Conservation (phyloP, 2,329 filamentous ascomycete genomes). For the Verticillium isaacii region DNA sequence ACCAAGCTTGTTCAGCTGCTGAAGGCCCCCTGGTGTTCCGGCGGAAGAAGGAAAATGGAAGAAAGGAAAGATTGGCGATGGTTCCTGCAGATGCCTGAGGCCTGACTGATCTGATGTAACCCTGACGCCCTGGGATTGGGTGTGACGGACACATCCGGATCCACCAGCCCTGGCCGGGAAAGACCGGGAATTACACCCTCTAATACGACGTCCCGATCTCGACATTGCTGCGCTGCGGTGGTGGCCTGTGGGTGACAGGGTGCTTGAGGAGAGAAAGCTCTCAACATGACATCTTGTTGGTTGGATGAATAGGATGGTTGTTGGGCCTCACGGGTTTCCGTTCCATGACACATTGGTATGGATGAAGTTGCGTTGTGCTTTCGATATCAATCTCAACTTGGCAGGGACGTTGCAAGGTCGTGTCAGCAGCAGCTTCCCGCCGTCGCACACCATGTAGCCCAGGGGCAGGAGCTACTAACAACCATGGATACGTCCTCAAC, state of each 20-base stretch:
- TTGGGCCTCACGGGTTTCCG: background rate
- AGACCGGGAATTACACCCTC: background rate
- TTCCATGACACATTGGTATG: background rate
- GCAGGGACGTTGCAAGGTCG: background rate
- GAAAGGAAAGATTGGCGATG: background rate
- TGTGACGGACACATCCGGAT: background rate
- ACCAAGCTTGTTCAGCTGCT: background rate
- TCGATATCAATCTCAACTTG: no score
- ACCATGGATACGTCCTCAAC: background rate
- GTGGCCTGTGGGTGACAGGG: background rate
- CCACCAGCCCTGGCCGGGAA: background rate
- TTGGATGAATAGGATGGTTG: background rate
- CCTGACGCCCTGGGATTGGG: background rate
- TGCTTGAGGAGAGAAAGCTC: background rate
- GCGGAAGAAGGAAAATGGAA: conserved; percentile 1
- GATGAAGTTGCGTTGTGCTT: no score
- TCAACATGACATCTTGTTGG: background rate
- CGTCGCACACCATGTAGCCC: no score
- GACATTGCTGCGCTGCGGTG: background rate
- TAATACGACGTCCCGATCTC: background rate
- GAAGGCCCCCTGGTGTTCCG: background rate
- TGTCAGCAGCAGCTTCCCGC: background rate
- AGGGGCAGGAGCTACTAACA: background rate
- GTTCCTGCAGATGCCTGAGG: conserved; percentile 9
- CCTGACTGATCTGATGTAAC: background rate